phyloP scores from a whole-genome alignment of 345 rosid species.

The Lepidium sativum region DNA sequence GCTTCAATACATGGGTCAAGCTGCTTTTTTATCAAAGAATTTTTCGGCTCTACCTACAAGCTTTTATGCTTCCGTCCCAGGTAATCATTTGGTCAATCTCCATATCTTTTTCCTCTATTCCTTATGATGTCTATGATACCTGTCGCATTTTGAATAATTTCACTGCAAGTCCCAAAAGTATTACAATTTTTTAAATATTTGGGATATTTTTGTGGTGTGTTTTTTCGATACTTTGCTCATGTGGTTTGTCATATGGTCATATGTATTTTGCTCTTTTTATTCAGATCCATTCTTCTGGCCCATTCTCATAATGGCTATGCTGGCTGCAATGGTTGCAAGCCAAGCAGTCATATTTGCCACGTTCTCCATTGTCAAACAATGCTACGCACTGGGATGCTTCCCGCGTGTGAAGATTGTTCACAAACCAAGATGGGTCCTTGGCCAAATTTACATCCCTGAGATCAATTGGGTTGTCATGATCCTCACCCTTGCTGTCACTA shows the following conservation, averaged over 20 bases:
- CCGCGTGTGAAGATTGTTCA: conserved; percentile 90
- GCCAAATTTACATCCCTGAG: conserved; percentile 90
- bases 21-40: conserved; percentile 87
- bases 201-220: not conserved
- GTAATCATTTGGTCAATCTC: conserved; percentile 31
- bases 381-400: conserved; percentile 84
- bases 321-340: conserved; percentile 79
- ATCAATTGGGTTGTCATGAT: conserved; percentile 92
- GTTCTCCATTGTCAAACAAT: conserved; percentile 75
- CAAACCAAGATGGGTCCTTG: conserved; percentile 70
- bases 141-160: not conserved
- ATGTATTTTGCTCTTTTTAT: conserved; percentile 12
- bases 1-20: conserved; percentile 98
- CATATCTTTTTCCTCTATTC: not conserved
- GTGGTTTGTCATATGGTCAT: conserved; percentile 1
- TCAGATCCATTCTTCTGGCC: conserved; percentile 79
- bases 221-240: not conserved
- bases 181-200: not conserved
- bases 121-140: not conserved
- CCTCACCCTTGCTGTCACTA: conserved; percentile 61
- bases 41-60: conserved; percentile 45
- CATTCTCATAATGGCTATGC: conserved; percentile 54
- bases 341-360: conserved; percentile 74
- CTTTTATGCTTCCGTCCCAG: conserved; percentile 87
- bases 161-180: not conserved